Conservation (phyloP, 1,284 basidiomycete species). For the Phellopilus nigrolimitatus region DNA sequence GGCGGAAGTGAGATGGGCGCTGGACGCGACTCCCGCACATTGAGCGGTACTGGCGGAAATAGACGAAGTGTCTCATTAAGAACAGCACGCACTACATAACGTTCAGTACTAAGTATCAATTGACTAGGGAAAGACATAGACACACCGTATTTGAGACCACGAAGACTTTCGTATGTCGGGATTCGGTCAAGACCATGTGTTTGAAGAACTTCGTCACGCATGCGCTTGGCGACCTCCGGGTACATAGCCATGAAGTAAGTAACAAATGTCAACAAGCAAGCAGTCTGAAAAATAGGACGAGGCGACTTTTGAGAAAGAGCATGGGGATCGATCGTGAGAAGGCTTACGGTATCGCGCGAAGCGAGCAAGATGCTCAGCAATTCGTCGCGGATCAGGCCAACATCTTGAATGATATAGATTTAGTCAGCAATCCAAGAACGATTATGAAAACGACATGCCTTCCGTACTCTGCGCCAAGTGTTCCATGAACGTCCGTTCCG, state of each 20-base stretch:
- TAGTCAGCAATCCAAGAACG: conserved; percentile 1
- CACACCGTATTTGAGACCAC: conserved; percentile 58
- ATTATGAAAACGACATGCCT: conserved; percentile 35
- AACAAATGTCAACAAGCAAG: conserved; percentile 55
- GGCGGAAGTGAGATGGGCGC: conserved; percentile 46
- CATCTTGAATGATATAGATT: conserved; percentile 34
- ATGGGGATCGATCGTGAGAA: background rate
- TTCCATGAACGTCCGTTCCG: conserved; percentile 60
- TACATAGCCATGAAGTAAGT: conserved; percentile 63
- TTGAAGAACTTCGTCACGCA: conserved; percentile 58
- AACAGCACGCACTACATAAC: conserved; percentile 55
- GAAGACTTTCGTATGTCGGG: conserved; percentile 52
- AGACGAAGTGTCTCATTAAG: conserved; percentile 69
- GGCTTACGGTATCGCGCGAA: conserved; percentile 63
- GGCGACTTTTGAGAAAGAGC: conserved; percentile 2
- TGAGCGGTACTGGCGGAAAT: conserved; percentile 68
- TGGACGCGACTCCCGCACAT: conserved; percentile 53
- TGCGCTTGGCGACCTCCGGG: conserved; percentile 45
- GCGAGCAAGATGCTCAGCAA: conserved; percentile 70
- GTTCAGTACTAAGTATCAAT: conserved; percentile 4
- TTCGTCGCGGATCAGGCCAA: conserved; percentile 59
- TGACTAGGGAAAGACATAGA: conserved; percentile 18
- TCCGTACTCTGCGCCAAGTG: conserved; percentile 62
- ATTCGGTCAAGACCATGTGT: conserved; percentile 42
- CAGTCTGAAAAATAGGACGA: conserved; percentile 38